phyloP scores from a whole-genome alignment of 495 filamentous ascomycete species.

The Echria macrotheca region DNA sequence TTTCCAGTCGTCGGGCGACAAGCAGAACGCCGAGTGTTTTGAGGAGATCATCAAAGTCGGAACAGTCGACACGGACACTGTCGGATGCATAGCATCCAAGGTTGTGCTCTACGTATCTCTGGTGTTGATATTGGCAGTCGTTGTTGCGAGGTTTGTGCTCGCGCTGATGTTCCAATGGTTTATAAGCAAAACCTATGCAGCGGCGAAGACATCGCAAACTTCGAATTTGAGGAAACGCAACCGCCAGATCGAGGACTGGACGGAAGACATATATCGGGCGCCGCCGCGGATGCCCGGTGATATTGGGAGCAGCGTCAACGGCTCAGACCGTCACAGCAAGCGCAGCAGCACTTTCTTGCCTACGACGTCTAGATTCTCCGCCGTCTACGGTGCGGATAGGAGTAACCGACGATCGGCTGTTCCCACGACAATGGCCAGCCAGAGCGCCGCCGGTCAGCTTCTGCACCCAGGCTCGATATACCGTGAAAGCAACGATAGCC shows the following conservation, averaged over 20 bases:
- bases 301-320: slow-evolving; percentile 49
- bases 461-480: slow-evolving; percentile 69
- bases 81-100: slow-evolving; percentile 95
- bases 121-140: slow-evolving; percentile 87
- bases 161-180: slow-evolving; percentile 96
- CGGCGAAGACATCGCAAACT: slow-evolving; percentile 63
- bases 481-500: slow-evolving; percentile 65
- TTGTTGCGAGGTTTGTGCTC: slow-evolving; percentile 80
- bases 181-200: slow-evolving; percentile 72
- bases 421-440: slow-evolving; percentile 94
- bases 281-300: slow-evolving; percentile 73
- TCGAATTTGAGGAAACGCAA: slow-evolving; percentile 73
- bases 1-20: slow-evolving; percentile 71
- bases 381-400: slow-evolving; percentile 70
- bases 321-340: slow-evolving; percentile 68
- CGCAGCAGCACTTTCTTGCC: slow-evolving; percentile 73
- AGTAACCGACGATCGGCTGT: slow-evolving; percentile 43
- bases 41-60: slow-evolving; percentile 93
- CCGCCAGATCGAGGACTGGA: slow-evolving; percentile 97
- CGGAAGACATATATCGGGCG: slow-evolving; percentile 91
- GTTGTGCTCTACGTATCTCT: slow-evolving; percentile 95
- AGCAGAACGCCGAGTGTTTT: slow-evolving; percentile 76
- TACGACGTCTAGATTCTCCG: slow-evolving; percentile 89
- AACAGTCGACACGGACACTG: slow-evolving; percentile 89
- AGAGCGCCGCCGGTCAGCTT: slow-evolving; percentile 75